Evolutionary conservation across 768 basidiomycete species (phyloP).

Genomic region (Tylopilus sp.): DNA sequence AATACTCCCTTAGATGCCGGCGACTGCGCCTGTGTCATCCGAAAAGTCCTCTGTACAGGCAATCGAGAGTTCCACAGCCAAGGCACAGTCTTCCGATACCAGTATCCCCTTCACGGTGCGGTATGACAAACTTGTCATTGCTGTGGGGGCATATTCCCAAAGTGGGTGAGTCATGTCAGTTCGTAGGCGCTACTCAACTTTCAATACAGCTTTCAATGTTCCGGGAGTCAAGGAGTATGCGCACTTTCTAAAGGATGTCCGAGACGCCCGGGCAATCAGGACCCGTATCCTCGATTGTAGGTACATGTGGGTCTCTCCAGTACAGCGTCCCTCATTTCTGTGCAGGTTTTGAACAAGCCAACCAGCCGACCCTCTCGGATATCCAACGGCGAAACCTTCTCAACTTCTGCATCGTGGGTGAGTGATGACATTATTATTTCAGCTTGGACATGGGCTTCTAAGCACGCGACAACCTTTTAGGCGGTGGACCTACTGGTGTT

Average conservation of each 20-base stretch:
- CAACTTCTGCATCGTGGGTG: slow-evolving; percentile 85
- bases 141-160: slow-evolving; percentile 83
- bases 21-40: slow-evolving; percentile 45
- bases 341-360: slow-evolving; percentile 80
- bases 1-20: slow-evolving; percentile 49
- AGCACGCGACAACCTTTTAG: slow-evolving; percentile 30
- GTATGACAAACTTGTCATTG: slow-evolving; percentile 82
- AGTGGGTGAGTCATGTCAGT: slow-evolving; percentile 43
- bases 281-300: slow-evolving; percentile 70
- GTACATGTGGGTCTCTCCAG: slow-evolving; percentile 8
- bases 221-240: slow-evolving; percentile 81
- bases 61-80: slow-evolving; percentile 16
- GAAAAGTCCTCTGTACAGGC: slow-evolving; percentile 18
- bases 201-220: slow-evolving; percentile 53
- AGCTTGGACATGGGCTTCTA: not conserved
- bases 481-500: slow-evolving; percentile 76
- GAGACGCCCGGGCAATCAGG: slow-evolving; percentile 70
- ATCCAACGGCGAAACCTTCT: slow-evolving; percentile 70
- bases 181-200: not conserved
- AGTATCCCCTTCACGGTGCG: slow-evolving; percentile 50
- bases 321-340: not conserved
- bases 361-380: slow-evolving; percentile 74
- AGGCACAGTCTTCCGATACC: slow-evolving; percentile 17
- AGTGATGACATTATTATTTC: slow-evolving; percentile 22
- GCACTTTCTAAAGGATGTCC: slow-evolving; percentile 78